These are phyloP conservation scores for Aaosphaeria arxii DNA, from an alignment of 2,329 filamentous ascomycete genomes.

Conservation along the genomic window DNA sequence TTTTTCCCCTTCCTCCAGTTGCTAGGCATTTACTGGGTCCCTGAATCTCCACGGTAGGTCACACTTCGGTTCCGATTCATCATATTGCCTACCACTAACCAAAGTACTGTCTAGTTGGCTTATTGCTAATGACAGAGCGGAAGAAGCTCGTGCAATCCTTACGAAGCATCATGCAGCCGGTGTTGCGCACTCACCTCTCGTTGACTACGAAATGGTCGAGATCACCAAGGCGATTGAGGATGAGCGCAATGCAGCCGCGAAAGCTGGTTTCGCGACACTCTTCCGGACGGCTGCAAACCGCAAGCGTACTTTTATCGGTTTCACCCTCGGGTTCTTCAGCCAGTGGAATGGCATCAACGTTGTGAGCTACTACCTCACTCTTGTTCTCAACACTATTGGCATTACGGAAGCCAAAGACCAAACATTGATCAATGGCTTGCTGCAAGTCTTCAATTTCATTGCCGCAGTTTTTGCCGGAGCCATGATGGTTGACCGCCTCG, in stretches of 20 bases:
- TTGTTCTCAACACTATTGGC: slow-evolving; percentile 36
- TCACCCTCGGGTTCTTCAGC: slow-evolving; percentile 31
- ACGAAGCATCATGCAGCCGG: neutral
- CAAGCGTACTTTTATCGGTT: slow-evolving; percentile 31
- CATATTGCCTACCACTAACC: no score
- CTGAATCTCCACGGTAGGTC: neutral
- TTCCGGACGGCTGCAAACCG: neutral
- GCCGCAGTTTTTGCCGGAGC: slow-evolving; percentile 32
- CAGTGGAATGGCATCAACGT: slow-evolving; percentile 39
- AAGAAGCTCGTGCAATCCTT: slow-evolving; percentile 1
- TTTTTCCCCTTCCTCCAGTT: neutral
- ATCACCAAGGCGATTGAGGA: neutral
- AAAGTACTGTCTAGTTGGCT: neutral
- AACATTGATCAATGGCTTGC: slow-evolving; percentile 35
- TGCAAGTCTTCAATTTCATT: slow-evolving; percentile 40
- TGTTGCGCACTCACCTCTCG: neutral
- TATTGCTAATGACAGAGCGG: slow-evolving; percentile 1
- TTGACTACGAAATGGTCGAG: neutral
- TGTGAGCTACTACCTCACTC: slow-evolving; percentile 34
- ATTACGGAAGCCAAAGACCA: slow-evolving; percentile 32
- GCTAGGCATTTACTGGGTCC: neutral
- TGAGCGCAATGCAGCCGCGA: neutral
- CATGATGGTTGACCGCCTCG: slow-evolving; percentile 39
- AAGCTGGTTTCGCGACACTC: neutral
- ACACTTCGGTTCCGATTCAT: no score